phyloP scores from a whole-genome alignment of 805 yeast genomes.

The Wickerhamiella cacticola region DNA sequence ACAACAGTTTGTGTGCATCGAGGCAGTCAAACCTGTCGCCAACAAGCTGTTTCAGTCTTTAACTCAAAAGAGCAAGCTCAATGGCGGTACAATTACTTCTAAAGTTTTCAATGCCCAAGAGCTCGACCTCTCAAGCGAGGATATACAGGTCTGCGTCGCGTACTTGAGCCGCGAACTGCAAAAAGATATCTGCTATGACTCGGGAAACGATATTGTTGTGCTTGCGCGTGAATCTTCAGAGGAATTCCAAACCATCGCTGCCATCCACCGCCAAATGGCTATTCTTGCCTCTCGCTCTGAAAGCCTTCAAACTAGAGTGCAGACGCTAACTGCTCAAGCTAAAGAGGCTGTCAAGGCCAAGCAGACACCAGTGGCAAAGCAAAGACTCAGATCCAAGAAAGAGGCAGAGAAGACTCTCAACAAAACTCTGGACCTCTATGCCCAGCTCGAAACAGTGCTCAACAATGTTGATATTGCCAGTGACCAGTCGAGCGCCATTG shows the following conservation, averaged over 20 bases:
- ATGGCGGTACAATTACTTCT: slow-evolving; percentile 10
- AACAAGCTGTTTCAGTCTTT: slow-evolving; percentile 11
- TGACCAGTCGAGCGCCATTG: slow-evolving; percentile 32
- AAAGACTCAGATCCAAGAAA: slow-evolving; percentile 18
- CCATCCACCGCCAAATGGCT: slow-evolving; percentile 16
- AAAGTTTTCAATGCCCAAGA: slow-evolving; percentile 2
- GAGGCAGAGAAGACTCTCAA: slow-evolving; percentile 21
- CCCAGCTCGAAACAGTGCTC: slow-evolving; percentile 32
- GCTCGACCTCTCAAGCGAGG: slow-evolving; percentile 16
- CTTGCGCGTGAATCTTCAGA: slow-evolving; percentile 18
- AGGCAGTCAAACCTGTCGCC: slow-evolving; percentile 17
- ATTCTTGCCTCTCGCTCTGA: slow-evolving; percentile 4
- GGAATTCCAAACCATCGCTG: slow-evolving; percentile 21
- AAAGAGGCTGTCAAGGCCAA: slow-evolving; percentile 14
- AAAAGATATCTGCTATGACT: slow-evolving; percentile 15
- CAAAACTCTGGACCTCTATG: slow-evolving; percentile 28
- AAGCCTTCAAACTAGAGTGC: slow-evolving; percentile 11
- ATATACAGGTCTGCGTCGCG: slow-evolving; percentile 22
- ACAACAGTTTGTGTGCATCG: slow-evolving; percentile 23
- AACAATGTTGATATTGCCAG: slow-evolving; percentile 35
- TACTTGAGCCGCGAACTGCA: slow-evolving; percentile 22
- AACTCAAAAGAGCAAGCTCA: slow-evolving; percentile 9
- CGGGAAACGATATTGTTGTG: slow-evolving; percentile 17
- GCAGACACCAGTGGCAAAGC: slow-evolving; percentile 14
- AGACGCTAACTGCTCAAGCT: slow-evolving; percentile 15